Base-by-base conservation (phyloP, 106 monocot species). In the Dactylorhiza incarnata region DNA sequence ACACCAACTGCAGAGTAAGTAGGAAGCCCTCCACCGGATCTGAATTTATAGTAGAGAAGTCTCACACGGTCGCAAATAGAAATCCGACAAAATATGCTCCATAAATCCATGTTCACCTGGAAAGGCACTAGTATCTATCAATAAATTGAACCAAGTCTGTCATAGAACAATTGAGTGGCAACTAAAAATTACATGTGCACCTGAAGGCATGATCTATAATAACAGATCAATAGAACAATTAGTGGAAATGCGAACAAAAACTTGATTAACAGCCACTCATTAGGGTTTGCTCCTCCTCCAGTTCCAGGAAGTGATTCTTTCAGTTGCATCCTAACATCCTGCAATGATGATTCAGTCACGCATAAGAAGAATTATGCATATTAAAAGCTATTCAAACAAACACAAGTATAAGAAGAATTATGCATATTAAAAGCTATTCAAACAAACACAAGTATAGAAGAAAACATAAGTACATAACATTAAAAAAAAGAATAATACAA, bases 261-360 rank as follows among this genome's bases (percentile, higher is more conserved):
- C 71, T 79, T 86, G 79, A 94, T 80, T 3, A 88, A 16, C 9
- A 87, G 26, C 69, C 87, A 83, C 17, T 92, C 87, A 49, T 74
- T 78, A 85, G 87, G 88, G 74, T 81, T 91, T 53, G 78, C 88
- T 67, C 99, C 99, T 24, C 94, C 91, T 71, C 81, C 91, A 75
- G 94, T 94, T 73, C 99, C 94, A 68, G 99, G 99, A 82, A 99
- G 87, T 73, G 99, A 83, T 75, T 89, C 94, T 45, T 85, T 79
- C 68, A 99, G 94, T 11, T 80, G 81, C 85, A 85, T 75, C 14
- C 99, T 77, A 68, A 85, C 85, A 85, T 78, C 86, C 99, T 99
- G 84, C 76, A 73, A 19, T 3, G 16, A 26, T 6, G 10, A 49
- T 73, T 73, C 24, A 73, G n/a, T 6, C 24, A 48, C 23, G 50